Conservation (phyloP, 1,284 basidiomycete genomes). For the Sanghuangporus baumii region DNA sequence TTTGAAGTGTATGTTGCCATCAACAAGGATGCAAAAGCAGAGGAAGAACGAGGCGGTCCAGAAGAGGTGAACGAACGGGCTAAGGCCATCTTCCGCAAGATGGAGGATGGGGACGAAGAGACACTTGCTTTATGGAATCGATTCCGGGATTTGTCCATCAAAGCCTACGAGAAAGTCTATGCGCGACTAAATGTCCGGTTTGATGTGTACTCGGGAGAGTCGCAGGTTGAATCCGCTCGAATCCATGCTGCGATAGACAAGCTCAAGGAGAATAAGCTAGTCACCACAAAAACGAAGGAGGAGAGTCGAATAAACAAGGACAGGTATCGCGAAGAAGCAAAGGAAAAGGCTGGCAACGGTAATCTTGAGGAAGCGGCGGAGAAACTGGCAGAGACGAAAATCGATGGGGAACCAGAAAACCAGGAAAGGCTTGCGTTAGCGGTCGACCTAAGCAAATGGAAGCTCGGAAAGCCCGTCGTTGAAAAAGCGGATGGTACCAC, state of each 20-base stretch:
- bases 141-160: conserved; percentile 91
- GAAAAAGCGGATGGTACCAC: conserved; percentile 94
- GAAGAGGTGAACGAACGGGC: conserved; percentile 58
- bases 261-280: conserved; percentile 41
- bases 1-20: conserved; percentile 95
- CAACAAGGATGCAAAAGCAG: conserved; percentile 76
- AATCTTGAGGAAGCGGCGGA: conserved; percentile 70
- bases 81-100: conserved; percentile 90
- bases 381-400: conserved; percentile 33
- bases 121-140: conserved; percentile 87
- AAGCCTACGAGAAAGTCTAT: conserved; percentile 90
- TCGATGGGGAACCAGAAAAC: background rate
- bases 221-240: conserved; percentile 75
- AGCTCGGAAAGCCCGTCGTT: conserved; percentile 87
- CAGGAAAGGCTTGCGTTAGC: conserved; percentile 11
- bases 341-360: conserved; percentile 38
- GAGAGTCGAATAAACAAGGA: conserved; percentile 20
- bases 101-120: conserved; percentile 90
- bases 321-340: conserved; percentile 37
- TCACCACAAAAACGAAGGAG: conserved; percentile 18
- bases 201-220: conserved; percentile 94
- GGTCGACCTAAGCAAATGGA: conserved; percentile 80
- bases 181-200: conserved; percentile 88
- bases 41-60: conserved; percentile 34
- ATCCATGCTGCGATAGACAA: conserved; percentile 67